Evolutionary conservation across 116 monocot species (phyloP), one percentile per base, ranked within the genome.

Genomic region (Dioscorea cayenensis): DNA sequence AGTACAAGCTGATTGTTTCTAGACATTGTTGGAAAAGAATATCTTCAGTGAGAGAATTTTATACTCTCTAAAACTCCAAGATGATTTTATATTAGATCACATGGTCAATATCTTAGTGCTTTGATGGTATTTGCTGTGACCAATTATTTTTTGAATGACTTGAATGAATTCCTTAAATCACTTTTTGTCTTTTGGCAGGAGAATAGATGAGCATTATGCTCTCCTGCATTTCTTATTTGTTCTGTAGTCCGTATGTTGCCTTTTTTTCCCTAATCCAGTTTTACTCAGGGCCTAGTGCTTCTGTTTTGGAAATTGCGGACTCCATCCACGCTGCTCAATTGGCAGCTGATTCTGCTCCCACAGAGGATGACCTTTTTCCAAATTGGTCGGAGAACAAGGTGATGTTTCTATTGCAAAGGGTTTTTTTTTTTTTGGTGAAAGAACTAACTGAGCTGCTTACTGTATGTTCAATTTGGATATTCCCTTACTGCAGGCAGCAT

Each of bases 311-410:
- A 73, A 70, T 89, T 20, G 81, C 81, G 2, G 89, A 89, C 71
- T 85, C 83, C 19, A 89, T 89, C 21, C 72, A 68, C 58, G 89
- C 89, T 81, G 83, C 83, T 65, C 80, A 85, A 72, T 64, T 83
- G 64, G 79, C 77, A 49, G 81, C 78, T 58, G 71, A 78, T 37
- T 55, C 49, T 67, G 76, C 66, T 74, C 77, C 6, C 60, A 20
- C 23, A n/a, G 55, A 19, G 7, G 12, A 60, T 16, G 36, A 27
- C 36, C 22, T 14, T 60, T 18, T 17, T 35, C 58, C 60, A 71
- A 7, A 5, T 55, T 55, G 55, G 55, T 55, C 55, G n/a, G 55
- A 19, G 5, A 16, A 55, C n/a, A n/a, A 55, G 55, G 55, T 55
- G 55, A 55, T 55, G 43, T 43, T 55, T 55, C 5, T 16, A 55